phyloP scores from a whole-genome alignment of 495 filamentous ascomycete genomes.

The Talaromyces trachyspermus region DNA sequence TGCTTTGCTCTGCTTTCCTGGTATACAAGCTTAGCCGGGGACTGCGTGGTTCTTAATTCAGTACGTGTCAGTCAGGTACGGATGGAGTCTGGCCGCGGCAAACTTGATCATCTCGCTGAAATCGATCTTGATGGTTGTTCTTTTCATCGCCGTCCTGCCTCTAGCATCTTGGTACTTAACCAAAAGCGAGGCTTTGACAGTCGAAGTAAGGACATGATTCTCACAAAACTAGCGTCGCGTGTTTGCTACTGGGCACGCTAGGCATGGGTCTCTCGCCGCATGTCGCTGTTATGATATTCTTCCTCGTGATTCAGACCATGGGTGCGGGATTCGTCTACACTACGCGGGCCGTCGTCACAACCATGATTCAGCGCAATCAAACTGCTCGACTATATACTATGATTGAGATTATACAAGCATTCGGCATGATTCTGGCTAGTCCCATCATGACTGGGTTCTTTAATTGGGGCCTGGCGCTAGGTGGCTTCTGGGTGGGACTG shows the following conservation, averaged over 20 bases:
- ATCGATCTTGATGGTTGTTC: constrained; percentile 40
- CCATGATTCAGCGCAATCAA: constrained; percentile 43
- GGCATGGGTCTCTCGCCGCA: constrained; percentile 39
- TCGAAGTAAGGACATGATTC: constrained; percentile 44
- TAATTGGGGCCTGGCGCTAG: constrained; percentile 39
- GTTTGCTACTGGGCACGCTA: constrained; percentile 37
- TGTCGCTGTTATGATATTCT: constrained; percentile 31
- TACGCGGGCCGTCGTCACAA: constrained; percentile 44
- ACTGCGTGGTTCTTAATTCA: constrained; percentile 46
- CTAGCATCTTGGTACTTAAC: constrained; percentile 26
- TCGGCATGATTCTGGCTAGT: constrained; percentile 47
- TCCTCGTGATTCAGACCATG: constrained; percentile 39
- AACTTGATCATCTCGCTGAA: constrained; percentile 47
- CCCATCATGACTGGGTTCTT: constrained; percentile 48
- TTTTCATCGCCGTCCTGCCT: constrained; percentile 46
- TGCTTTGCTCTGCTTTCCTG: constrained; percentile 45
- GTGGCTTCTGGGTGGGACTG: constrained; percentile 45
- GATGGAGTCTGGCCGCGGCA: constrained; percentile 46
- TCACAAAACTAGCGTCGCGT: constrained; percentile 42
- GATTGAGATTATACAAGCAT: constrained; percentile 48
- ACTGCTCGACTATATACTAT: constrained; percentile 50
- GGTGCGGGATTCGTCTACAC: constrained; percentile 42
- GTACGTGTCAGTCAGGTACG: constrained; percentile 51
- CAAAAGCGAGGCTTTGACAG: constrained; percentile 23
- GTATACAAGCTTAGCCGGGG: constrained; percentile 44